Conservation (phyloP, 2,329 filamentous ascomycete genomes). For the Fusarium veterinarium region DNA sequence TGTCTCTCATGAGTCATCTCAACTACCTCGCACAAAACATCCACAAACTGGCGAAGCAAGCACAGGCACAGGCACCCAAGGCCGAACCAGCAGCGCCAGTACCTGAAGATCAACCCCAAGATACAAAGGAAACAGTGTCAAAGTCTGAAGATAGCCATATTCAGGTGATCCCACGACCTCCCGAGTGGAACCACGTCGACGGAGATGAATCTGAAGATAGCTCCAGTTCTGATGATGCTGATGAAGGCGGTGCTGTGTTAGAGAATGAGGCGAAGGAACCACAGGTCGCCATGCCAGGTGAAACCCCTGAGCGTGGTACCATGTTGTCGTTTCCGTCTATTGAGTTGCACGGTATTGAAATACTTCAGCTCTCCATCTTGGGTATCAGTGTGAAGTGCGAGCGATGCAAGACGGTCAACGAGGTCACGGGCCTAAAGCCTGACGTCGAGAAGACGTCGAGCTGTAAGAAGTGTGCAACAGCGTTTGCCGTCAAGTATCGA, state of each 20-base stretch:
- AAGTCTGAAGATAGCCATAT: conserved; percentile 68
- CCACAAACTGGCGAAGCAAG: conserved; percentile 71
- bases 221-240: conserved; percentile 57
- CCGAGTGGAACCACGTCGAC: conserved; percentile 73
- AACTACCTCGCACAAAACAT: conserved; percentile 81
- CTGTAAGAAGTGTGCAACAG: conserved; percentile 70
- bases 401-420: conserved; percentile 79
- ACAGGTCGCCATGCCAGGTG: conserved; percentile 30
- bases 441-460: conserved; percentile 61
- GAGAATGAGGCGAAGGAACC: conserved; percentile 45
- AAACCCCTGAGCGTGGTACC: conserved; percentile 73
- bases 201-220: conserved; percentile 62
- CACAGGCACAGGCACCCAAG: conserved; percentile 57
- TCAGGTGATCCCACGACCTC: conserved; percentile 78
- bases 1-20: conserved; percentile 77
- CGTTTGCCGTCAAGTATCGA: conserved; percentile 67
- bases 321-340: conserved; percentile 82
- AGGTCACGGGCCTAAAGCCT: conserved; percentile 74
- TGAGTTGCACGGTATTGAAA: conserved; percentile 80
- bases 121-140: not conserved
- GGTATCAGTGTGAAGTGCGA: conserved; percentile 81
- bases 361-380: conserved; percentile 75
- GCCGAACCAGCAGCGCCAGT: conserved; percentile 26
- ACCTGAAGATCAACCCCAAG: conserved; percentile 7
- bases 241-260: conserved; percentile 56